Base-by-base conservation (phyloP, 2,329 filamentous ascomycete genomes). In the Chrysosphaeria jannelii region DNA sequence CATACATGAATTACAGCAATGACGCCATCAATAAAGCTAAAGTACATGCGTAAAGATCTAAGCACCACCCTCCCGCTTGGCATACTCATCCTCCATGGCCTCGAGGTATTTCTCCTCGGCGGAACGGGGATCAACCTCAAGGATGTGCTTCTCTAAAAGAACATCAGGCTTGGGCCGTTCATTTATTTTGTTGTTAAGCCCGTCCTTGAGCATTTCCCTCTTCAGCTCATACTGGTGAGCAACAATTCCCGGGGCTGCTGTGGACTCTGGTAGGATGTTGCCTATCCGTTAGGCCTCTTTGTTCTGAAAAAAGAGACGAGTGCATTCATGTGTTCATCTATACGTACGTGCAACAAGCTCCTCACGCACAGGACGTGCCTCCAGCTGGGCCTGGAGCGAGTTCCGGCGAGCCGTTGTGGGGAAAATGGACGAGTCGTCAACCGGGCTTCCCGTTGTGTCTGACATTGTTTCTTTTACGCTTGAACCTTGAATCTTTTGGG, bases 151-250 rank as follows among this genome's bases (percentile, higher is more conserved):
- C 36, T 70, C 64, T 27, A 90, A 53, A 30, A 90, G 50, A 23
- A 69, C 56, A 33, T 78, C 72, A 8, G 72, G 69, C 17, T 59
- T 53, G 2, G 79, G 79, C 11, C 79, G 58, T 35, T 68, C 57
- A 37, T 69, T 59, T 30, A 91, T 63, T 43, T 79, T 79, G 38
- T 88, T 76, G 43, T 89, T 85, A 30, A 91, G 54, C 26, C 57
- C 69, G 42, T 90, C 74, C 28, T 65, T 70, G 9, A 70, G 61
- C 78, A 91, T 90, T 43, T 76, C 68, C 41, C 67, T 76, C 44
- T 78, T 63, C 20, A 91, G 63, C 49, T 89, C 74, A 38, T 60
- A 68, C 43, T 85, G 76, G 30, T 76, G 63, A 26, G 68, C 75
- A 39, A 69, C 65, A 25, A 91, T 51, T 3, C 68, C 58, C 0